Evolutionary conservation across 768 basidiomycete genomes (phyloP).

Genomic region (Obba rivulosa): DNA sequence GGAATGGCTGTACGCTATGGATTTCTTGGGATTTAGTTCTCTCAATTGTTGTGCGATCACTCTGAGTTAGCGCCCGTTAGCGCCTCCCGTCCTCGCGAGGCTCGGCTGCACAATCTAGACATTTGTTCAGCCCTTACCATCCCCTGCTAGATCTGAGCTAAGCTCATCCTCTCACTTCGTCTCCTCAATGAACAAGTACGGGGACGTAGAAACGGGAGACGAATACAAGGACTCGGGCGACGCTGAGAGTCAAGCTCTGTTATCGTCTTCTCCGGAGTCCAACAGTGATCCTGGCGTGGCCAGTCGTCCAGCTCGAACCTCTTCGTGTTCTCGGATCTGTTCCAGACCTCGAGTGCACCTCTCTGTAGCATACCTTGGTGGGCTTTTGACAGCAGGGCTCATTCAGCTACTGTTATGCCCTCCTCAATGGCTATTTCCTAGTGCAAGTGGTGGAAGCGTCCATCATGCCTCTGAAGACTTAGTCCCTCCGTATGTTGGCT

Average conservation of each 20-base stretch:
- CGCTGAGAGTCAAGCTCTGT: conserved; percentile 4
- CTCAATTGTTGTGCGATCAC: too few relatives aligned
- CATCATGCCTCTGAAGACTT: conserved; percentile 27
- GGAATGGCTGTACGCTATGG: too few relatives aligned
- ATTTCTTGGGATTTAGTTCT: too few relatives aligned
- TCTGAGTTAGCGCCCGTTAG: too few relatives aligned
- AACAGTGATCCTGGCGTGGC: not conserved
- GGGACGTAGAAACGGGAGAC: not conserved
- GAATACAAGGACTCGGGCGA: conserved; percentile 3
- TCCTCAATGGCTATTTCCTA: conserved; percentile 31
- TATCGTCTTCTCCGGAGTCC: not conserved
- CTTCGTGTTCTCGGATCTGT: not conserved
- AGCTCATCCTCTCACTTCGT: too few relatives aligned
- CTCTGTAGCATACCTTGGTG: conserved; percentile 30
- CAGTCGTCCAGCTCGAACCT: not conserved
- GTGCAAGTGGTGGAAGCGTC: not conserved
- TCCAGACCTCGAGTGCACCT: conserved; percentile 3
- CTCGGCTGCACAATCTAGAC: too few relatives aligned
- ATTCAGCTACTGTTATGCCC: conserved; percentile 45
- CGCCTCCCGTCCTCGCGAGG: too few relatives aligned
- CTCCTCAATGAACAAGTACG: too few relatives aligned
- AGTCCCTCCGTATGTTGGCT: conserved; percentile 68
- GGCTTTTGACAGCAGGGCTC: conserved; percentile 44
- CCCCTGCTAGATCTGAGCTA: too few relatives aligned
- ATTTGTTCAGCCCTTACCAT: too few relatives aligned